Evolutionary conservation across 164 flowering plant species (phyloP).

Genomic region (Liquidambar formosana): DNA sequence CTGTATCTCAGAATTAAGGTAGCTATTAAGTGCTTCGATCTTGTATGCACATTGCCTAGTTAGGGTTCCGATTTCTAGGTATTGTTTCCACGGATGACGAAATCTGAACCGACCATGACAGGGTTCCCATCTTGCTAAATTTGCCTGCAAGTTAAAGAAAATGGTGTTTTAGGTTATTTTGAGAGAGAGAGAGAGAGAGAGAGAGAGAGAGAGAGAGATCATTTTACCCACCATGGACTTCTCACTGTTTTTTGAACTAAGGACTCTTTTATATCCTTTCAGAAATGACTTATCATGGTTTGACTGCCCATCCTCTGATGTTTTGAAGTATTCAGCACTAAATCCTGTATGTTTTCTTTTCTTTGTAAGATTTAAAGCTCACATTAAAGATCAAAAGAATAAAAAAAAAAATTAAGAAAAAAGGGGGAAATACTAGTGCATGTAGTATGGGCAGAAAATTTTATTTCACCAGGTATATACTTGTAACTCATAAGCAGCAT

Average conservation of each 20-base stretch:
- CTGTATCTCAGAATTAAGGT: slow-evolving; percentile 10
- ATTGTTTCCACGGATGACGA: slow-evolving; percentile 30
- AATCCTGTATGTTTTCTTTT: too few relatives aligned
- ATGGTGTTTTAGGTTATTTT: too few relatives aligned
- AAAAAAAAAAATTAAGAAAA: too few relatives aligned
- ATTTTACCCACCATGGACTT: background rate
- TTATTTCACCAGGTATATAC: too few relatives aligned
- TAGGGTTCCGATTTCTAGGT: slow-evolving; percentile 20
- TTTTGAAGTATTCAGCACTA: background rate
- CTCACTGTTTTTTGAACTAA: background rate
- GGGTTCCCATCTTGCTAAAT: slow-evolving; percentile 37
- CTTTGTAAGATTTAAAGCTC: too few relatives aligned
- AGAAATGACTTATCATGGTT: background rate
- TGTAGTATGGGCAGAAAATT: too few relatives aligned
- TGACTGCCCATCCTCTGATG: background rate
- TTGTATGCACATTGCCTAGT: slow-evolving; percentile 23
- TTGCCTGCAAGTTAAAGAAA: slow-evolving; percentile 16
- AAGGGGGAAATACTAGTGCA: too few relatives aligned
- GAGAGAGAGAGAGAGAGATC: too few relatives aligned
- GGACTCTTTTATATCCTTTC: slow-evolving; percentile 1
- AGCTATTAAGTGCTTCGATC: slow-evolving; percentile 19
- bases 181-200: too few relatives aligned
- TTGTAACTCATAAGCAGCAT: too few relatives aligned
- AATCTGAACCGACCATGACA: slow-evolving; percentile 24
- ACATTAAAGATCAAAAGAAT: too few relatives aligned